Percentiles rank a stretch among this genome's conserved stretches.
Evolutionary conservation across 2,329 filamentous ascomycete genomes (phyloP).

Genomic region (Chaetomiaceae sp.): DNA sequence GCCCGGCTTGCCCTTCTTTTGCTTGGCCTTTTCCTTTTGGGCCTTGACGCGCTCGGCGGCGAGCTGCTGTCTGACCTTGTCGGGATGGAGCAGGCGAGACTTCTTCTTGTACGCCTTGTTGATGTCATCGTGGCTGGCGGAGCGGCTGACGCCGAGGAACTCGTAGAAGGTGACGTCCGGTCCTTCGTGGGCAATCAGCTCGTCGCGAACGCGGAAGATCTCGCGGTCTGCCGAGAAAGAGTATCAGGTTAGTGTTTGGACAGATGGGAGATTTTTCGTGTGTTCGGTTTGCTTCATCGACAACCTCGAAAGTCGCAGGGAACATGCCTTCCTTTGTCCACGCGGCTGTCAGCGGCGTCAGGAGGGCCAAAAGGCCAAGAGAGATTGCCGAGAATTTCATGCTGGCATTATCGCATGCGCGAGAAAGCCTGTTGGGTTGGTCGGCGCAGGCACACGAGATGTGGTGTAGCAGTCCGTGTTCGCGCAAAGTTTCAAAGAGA

Average conservation of each 20-base stretch:
- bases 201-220: conserved; percentile 92
- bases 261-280: not conserved
- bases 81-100: conserved; percentile 78
- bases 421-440: not conserved
- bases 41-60: conserved; percentile 60
- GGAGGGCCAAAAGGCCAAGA: conserved; percentile 62
- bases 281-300: not conserved
- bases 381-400: conserved; percentile 70
- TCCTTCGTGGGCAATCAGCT: conserved; percentile 72
- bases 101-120: conserved; percentile 92
- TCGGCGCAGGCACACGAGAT: not conserved
- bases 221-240: conserved; percentile 67
- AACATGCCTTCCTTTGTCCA: conserved; percentile 77
- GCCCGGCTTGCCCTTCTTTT: conserved; percentile 52
- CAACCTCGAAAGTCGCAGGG: too few species aligned
- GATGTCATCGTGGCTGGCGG: conserved; percentile 79
- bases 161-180: conserved; percentile 85
- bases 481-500: conserved; percentile 6
- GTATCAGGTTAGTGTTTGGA: not conserved
- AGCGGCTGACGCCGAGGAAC: conserved; percentile 71
- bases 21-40: conserved; percentile 48
- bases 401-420: conserved; percentile 43
- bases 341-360: conserved; percentile 63
- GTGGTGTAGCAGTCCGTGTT: not conserved
- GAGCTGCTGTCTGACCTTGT: conserved; percentile 88